phyloP scores from a whole-genome alignment of 805 yeast genomes.

The Saturnispora silvae region DNA sequence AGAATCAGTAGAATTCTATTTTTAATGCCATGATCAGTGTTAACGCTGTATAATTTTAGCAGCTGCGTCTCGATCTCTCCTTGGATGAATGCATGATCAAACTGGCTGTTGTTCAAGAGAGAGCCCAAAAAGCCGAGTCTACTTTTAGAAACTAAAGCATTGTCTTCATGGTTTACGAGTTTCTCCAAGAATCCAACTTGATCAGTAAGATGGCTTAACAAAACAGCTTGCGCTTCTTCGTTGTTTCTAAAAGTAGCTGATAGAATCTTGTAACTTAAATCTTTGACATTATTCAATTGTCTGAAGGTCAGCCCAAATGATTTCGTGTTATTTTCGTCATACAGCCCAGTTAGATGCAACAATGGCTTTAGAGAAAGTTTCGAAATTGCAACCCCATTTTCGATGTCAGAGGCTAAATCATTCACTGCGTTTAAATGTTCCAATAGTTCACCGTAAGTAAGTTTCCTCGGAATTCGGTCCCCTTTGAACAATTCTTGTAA shows the following conservation, averaged over 20 bases:
- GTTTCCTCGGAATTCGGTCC: background rate
- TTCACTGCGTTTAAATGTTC: slow-evolving; percentile 32
- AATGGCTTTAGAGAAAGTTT: slow-evolving; percentile 26
- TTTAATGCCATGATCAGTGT: slow-evolving; percentile 21
- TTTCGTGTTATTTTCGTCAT: slow-evolving; percentile 9
- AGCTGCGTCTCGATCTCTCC: slow-evolving; percentile 18
- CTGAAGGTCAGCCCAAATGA: slow-evolving; percentile 9
- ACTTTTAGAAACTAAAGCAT: slow-evolving; percentile 22
- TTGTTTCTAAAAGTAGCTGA: slow-evolving; percentile 69
- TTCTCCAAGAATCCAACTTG: slow-evolving; percentile 14
- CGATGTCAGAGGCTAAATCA: slow-evolving; percentile 59
- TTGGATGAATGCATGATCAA: slow-evolving; percentile 19
- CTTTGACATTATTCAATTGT: slow-evolving; percentile 27
- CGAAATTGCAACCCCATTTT: slow-evolving; percentile 44
- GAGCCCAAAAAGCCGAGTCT: slow-evolving; percentile 44
- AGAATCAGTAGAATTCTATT: slow-evolving; percentile 35
- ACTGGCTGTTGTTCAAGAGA: slow-evolving; percentile 28
- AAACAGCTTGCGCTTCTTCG: slow-evolving; percentile 27
- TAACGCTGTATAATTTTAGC: slow-evolving; percentile 16
- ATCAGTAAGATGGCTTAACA: slow-evolving; percentile 14
- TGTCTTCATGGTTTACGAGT: slow-evolving; percentile 9
- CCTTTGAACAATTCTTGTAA: slow-evolving; percentile 3
- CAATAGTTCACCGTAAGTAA: slow-evolving; percentile 8
- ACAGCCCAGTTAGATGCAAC: slow-evolving; percentile 22
- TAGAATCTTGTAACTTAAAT: slow-evolving; percentile 47